Evolutionary conservation across 257 asterid genomes (phyloP).

Genomic region (Penstemon eatonii): DNA sequence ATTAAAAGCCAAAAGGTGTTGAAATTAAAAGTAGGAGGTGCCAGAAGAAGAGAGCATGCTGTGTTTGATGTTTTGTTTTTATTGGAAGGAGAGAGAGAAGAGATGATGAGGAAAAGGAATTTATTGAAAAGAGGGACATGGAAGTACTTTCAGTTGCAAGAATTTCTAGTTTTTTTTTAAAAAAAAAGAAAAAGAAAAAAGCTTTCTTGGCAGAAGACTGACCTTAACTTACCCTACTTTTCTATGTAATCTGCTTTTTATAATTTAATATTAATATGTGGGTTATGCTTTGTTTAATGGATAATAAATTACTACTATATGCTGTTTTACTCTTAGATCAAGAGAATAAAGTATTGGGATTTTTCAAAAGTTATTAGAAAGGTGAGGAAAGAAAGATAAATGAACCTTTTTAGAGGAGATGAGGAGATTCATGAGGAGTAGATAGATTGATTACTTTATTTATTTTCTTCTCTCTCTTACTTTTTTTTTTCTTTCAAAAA

Average conservation of each 20-base stretch:
- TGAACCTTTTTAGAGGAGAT: constrained; percentile 52
- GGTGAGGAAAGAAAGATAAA: constrained; percentile 47
- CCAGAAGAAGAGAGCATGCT: constrained; percentile 37
- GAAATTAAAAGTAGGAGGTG: constrained; percentile 33
- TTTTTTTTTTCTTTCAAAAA: background rate
- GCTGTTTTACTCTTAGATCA: constrained; percentile 34
- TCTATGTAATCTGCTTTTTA: constrained; percentile 31
- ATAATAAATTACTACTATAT: constrained; percentile 5
- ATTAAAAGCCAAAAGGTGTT: constrained; percentile 34
- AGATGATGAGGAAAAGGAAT: constrained; percentile 39
- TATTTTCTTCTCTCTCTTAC: constrained; percentile 15
- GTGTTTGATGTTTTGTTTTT: constrained; percentile 29
- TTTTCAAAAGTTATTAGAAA: constrained; percentile 29
- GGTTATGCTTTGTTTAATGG: too few relatives aligned
- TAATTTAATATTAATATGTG: constrained; percentile 13
- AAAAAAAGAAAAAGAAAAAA: constrained; percentile 20
- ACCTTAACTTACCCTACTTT: constrained; percentile 28
- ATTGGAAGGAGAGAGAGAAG: constrained; percentile 23
- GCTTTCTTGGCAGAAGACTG: constrained; percentile 30
- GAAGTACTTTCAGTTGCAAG: constrained; percentile 59
- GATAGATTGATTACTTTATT: constrained; percentile 30
- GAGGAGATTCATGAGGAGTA: constrained; percentile 43
- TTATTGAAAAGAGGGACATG: constrained; percentile 56
- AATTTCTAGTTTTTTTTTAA: constrained; percentile 32
- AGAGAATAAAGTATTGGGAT: constrained; percentile 31